These are phyloP conservation scores for Dissoconium aciculare DNA, from an alignment of 2,329 filamentous ascomycete species.

Conservation along the genomic window DNA sequence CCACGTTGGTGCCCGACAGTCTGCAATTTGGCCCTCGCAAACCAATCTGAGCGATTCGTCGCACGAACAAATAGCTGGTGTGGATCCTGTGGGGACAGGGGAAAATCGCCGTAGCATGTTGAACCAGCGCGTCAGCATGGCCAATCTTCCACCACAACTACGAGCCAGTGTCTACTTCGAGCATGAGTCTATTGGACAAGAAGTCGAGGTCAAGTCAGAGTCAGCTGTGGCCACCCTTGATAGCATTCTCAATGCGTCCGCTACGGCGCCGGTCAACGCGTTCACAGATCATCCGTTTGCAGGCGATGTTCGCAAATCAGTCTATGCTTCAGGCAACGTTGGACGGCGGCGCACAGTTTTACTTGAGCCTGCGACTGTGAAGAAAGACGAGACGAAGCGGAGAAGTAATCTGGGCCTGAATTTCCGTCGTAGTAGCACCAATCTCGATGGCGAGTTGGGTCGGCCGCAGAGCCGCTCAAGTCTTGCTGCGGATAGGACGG, in stretches of 20 bases:
- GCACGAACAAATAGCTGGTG: constrained; percentile 4
- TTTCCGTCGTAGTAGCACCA: constrained; percentile 18
- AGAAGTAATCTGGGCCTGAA: constrained; percentile 20
- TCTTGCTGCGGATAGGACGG: constrained; percentile 16
- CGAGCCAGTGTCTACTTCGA: constrained; percentile 90
- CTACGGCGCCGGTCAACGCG: constrained; percentile 70
- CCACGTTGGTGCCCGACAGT: constrained; percentile 39
- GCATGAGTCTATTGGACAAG: constrained; percentile 40
- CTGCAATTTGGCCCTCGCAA: constrained; percentile 32
- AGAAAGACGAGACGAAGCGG: constrained; percentile 14
- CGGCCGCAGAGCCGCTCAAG: constrained; percentile 15
- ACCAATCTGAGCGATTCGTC: constrained; percentile 11
- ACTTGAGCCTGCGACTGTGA: constrained; percentile 5
- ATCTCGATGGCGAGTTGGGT: constrained; percentile 25
- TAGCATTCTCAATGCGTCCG: constrained; percentile 79
- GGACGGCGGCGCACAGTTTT: constrained; percentile 15
- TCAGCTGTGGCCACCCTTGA: constrained; percentile 84
- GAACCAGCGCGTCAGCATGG: constrained; percentile 24
- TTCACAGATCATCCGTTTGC: constrained; percentile 83
- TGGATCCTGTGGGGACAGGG: background rate
- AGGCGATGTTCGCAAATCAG: constrained; percentile 57
- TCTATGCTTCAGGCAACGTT: constrained; percentile 44
- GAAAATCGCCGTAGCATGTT: constrained; percentile 11
- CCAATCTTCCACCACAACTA: constrained; percentile 60
- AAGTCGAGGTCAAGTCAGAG: constrained; percentile 49